Conservation (phyloP, 352 stramenopile species). For the Saprolegnia diclina region DNA sequence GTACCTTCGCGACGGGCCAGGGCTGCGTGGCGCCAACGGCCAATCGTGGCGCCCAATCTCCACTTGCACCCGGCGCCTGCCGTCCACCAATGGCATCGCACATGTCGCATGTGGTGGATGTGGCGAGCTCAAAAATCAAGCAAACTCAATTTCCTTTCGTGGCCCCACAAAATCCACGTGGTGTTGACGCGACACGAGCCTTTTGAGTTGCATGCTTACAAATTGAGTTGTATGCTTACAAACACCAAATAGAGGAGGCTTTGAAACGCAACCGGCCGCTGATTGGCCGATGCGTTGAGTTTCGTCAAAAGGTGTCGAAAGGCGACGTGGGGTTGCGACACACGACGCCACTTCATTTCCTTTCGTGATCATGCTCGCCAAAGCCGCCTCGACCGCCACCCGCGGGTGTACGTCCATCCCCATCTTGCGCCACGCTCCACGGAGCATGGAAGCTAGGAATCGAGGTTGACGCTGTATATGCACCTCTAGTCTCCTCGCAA, state of each 20-base stretch:
- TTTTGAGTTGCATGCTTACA: no score
- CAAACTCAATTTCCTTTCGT: background rate
- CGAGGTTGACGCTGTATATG: no score
- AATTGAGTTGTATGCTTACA: no score
- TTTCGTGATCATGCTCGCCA: slow-evolving; percentile 21
- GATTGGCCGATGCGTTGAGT: background rate
- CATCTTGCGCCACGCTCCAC: background rate
- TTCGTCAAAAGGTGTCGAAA: slow-evolving; percentile 24
- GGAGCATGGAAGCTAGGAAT: no score
- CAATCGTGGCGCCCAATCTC: background rate
- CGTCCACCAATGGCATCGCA: background rate
- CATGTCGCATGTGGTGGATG: background rate
- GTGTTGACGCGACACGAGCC: background rate
- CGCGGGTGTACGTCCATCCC: slow-evolving; percentile 13
- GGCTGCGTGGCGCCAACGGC: background rate
- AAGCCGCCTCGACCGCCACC: slow-evolving; percentile 5
- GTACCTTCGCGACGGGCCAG: no score
- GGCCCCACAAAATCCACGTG: background rate
- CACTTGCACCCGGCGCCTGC: background rate
- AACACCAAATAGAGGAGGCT: no score
- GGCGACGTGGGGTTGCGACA: slow-evolving; percentile 13
- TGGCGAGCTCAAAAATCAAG: background rate
- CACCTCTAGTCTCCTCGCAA: slow-evolving; percentile 19
- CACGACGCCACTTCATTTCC: slow-evolving; percentile 12
- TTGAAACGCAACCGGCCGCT: no score